Percentiles rank a stretch among this genome's conserved stretches.
phyloP scores from a whole-genome alignment of 1,284 basidiomycete species.

The Cryptococcus sp. region DNA sequence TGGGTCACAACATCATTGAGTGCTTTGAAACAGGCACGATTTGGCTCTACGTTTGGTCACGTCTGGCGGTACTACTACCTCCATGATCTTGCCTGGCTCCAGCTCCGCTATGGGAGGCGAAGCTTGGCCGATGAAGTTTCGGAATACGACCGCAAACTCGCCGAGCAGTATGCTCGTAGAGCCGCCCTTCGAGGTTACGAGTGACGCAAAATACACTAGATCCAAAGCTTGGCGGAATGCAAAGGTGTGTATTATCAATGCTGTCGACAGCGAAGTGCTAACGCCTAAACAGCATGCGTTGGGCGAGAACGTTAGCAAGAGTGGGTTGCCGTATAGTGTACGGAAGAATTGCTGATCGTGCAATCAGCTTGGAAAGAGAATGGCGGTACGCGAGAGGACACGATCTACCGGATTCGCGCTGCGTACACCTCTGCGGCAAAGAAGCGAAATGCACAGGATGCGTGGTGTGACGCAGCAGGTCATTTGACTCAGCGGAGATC shows the following conservation, averaged over 20 bases:
- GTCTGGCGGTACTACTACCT: slow-evolving; percentile 51
- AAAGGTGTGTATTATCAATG: slow-evolving; percentile 31
- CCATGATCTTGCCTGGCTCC: slow-evolving; percentile 50
- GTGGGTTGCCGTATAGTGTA: neutral
- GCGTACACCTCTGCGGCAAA: slow-evolving; percentile 68
- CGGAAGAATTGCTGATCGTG: too few species aligned
- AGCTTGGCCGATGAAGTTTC: slow-evolving; percentile 52
- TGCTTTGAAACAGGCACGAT: slow-evolving; percentile 32
- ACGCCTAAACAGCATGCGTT: neutral
- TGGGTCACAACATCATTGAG: neutral
- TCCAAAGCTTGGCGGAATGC: slow-evolving; percentile 10
- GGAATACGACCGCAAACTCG: slow-evolving; percentile 24
- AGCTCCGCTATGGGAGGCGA: slow-evolving; percentile 48
- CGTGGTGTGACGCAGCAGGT: slow-evolving; percentile 56
- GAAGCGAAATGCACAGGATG: slow-evolving; percentile 70
- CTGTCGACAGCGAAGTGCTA: neutral
- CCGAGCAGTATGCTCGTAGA: slow-evolving; percentile 29
- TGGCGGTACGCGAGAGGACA: slow-evolving; percentile 53
- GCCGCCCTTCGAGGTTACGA: slow-evolving; percentile 6
- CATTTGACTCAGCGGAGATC: neutral
- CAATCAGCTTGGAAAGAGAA: neutral
- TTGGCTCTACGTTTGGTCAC: slow-evolving; percentile 37
- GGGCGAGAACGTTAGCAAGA: slow-evolving; percentile 1
- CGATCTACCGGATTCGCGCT: slow-evolving; percentile 59
- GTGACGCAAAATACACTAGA: slow-evolving; percentile 5